Base-by-base conservation (phyloP, 2,329 filamentous ascomycete species). In the Ceratocystiopsis minuta region DNA sequence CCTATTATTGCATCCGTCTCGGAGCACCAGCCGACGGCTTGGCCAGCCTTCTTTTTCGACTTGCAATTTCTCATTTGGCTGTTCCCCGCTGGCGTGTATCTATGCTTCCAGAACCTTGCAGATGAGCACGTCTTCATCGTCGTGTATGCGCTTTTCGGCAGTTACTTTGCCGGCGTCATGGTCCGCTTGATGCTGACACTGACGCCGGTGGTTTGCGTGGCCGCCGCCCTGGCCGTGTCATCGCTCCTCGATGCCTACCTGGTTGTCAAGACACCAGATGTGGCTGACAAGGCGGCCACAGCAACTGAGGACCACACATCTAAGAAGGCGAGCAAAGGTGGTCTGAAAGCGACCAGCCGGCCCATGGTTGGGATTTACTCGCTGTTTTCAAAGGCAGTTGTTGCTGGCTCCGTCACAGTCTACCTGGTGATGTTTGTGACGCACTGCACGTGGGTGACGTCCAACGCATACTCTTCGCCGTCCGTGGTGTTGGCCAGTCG, bases 1-100 rank as follows among this genome's bases (percentile, higher is more conserved):
- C 90, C 90, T 47, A 98, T 98, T 57, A 98, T 98, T 59, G 90
- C 90, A 4, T 98, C 90, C n/a, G 90, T 98, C 38, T 98, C 90
- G 1, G 90, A 98, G 65, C 90, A 98, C 66, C 90, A 98, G 65
- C 90, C 90, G 42, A 98, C 90, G 34, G 90, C 90, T 36, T 98
- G 90, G 90, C 90, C 90, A 3, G 85, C 92, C 15, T 98, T 95
- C 71, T 98, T 98, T 68, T 98, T 98, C 60, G 90, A 98, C 55
- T 70, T 98, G 52, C 95, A 93, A 67, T 78, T 98, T 67, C 72
- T 98, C 54, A 94, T 98, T 63, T 98, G 90, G 90, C 76, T 98
- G 41, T 50, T 50, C 42, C 48, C 48, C 2, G 92, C 90, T 13
- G 90, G 90, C 61, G 86, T 98, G 44, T 98, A 96, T 65, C 78